Conservation (phyloP, 306 rosid species). For the Lathyrus sativus region DNA sequence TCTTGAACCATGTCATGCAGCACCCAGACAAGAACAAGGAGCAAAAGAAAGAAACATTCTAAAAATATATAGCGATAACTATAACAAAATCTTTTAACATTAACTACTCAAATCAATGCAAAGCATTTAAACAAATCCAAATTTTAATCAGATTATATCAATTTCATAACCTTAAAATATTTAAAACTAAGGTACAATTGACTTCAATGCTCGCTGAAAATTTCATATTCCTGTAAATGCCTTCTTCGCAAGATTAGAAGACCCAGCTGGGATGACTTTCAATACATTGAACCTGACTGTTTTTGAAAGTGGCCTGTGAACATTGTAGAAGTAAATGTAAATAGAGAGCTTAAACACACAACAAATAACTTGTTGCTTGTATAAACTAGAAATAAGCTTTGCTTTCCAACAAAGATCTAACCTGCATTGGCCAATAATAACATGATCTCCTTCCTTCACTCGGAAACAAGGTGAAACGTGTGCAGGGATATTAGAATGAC, state of each 20-base stretch:
- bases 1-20: too few species aligned
- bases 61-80: neutral
- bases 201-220: neutral
- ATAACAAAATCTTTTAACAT: neutral
- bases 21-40: too few species aligned
- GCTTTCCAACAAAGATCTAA: neutral
- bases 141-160: neutral
- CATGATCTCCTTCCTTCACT: slow-evolving; percentile 15
- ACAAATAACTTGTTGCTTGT: neutral
- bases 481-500: slow-evolving; percentile 5
- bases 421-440: slow-evolving; percentile 7
- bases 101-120: neutral
- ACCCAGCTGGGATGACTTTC: slow-evolving; percentile 1
- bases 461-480: slow-evolving; percentile 15
- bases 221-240: neutral
- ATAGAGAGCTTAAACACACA: neutral
- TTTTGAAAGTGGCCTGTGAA: neutral
- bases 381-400: neutral
- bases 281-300: slow-evolving; percentile 9
- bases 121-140: neutral
- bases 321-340: neutral
- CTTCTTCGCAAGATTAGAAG: slow-evolving; percentile 1
- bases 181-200: neutral
- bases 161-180: neutral
- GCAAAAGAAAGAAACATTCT: too few species aligned